Evolutionary conservation across 1,139 yeast species (phyloP).

Genomic region (Wickerhamiella pararugosa): DNA sequence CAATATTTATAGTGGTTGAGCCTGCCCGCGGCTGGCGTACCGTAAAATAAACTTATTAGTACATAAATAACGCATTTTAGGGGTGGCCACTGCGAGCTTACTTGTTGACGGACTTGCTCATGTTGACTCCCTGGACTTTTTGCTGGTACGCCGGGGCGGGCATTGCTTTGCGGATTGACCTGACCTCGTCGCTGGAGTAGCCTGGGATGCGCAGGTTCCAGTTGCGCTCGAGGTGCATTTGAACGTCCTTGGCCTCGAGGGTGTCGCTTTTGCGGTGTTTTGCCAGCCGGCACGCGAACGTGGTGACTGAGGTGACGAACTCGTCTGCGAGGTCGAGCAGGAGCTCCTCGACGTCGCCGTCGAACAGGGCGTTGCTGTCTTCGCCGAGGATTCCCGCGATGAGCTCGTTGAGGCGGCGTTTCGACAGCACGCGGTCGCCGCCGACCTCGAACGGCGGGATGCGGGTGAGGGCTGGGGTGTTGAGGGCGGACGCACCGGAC

Average conservation of each 20-base stretch:
- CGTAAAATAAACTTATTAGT: no score
- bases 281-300: conserved; percentile 88
- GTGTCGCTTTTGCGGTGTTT: conserved; percentile 86
- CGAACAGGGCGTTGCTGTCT: conserved; percentile 48
- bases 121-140: conserved; percentile 49
- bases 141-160: conserved; percentile 61
- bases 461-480: conserved; percentile 61
- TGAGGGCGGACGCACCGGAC: conserved; percentile 44
- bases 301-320: conserved; percentile 76
- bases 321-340: conserved; percentile 90
- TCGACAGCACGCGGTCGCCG: conserved; percentile 66
- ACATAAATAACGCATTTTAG: no score
- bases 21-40: no score
- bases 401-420: conserved; percentile 74
- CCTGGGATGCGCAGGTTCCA: conserved; percentile 97
- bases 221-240: conserved; percentile 79
- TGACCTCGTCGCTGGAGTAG: conserved; percentile 75
- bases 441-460: conserved; percentile 75
- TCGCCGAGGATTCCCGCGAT: conserved; percentile 77
- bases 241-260: conserved; percentile 78
- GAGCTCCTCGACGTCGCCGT: conserved; percentile 90
- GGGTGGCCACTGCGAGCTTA: background rate
- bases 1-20: no score
- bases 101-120: conserved; percentile 16
- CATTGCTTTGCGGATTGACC: conserved; percentile 67